Evolutionary conservation across 345 rosid species (phyloP), one percentile per base, ranked within the genome.

Genomic region (Salix exigua): DNA sequence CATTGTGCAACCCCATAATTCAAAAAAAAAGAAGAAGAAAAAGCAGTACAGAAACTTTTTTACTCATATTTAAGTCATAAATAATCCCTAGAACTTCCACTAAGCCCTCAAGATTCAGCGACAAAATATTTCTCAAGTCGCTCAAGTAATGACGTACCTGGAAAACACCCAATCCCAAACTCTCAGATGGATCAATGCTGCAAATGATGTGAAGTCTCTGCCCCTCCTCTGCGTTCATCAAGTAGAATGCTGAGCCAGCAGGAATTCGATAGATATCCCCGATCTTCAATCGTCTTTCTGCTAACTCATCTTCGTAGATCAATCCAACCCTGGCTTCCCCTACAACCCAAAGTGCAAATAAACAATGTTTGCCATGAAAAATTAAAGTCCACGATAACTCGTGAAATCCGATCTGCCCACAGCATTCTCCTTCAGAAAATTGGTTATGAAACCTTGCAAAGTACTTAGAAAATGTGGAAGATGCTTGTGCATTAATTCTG

Each of bases 281-380:
- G 0, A 37, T 78, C 84, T 87, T 87, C 76, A 93, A 33, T 25
- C 58, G 58, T 82, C 82, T 86, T 70, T 93, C 96, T 21, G 82
- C 90, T 35, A 89, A 80, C 37, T 87, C 86, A 42, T 85, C 85
- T 40, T 75, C 79, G 85, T 86, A 87, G 31, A 91, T 87, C 55
- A 81, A 80, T 76, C 97, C 99, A 72, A 96, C 74, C 58, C 71
- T 89, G 21, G 97, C 97, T 83, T 93, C 95, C 71, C 99, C 98
- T 91, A 88, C 81, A 81, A 65, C 64, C 48, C 51, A 66, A 76
- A 21, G 42, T 18, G 23, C 51, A 65, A 33, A 16, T 17, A 12
- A 6, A 7, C 14, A 17, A 33, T 65, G 18, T 17, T 55, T 35
- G 13, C 16, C 12, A 38, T 42, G 38, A 46, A 31, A 5, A 42